Percentiles rank a stretch among this genome's conserved stretches.
Conservation (phyloP, 768 basidiomycete species). For the Phylloporus sp. region DNA sequence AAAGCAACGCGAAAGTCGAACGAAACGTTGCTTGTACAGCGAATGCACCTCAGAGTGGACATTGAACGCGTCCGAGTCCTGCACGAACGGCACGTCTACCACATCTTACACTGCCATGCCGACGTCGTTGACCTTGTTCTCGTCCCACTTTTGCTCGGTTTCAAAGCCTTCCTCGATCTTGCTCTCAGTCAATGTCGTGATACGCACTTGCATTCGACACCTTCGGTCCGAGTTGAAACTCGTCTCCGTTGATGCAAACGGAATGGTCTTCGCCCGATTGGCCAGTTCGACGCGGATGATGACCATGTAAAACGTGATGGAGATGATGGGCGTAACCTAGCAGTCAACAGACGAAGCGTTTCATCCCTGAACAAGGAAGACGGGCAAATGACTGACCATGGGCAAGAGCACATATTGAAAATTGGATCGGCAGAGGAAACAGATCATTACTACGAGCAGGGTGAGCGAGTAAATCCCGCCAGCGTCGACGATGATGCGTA, state of each 20-base stretch:
- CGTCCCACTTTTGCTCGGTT: background rate
- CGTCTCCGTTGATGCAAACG: background rate
- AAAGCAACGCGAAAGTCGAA: background rate
- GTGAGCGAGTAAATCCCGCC: slow-evolving; percentile 37
- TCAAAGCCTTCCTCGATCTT: background rate
- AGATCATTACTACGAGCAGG: slow-evolving; percentile 30
- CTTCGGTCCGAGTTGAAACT: background rate
- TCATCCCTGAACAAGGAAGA: background rate
- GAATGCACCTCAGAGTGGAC: too few species aligned
- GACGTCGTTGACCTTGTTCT: too few species aligned
- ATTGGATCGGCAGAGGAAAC: slow-evolving; percentile 27
- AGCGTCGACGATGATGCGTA: slow-evolving; percentile 35
- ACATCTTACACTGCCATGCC: background rate
- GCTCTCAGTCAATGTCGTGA: background rate
- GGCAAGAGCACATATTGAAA: slow-evolving; percentile 35
- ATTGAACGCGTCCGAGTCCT: too few species aligned
- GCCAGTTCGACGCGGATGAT: slow-evolving; percentile 35
- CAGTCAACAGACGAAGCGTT: background rate
- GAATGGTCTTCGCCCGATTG: background rate
- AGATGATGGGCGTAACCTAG: slow-evolving; percentile 37
- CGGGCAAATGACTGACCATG: slow-evolving; percentile 24
- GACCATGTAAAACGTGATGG: slow-evolving; percentile 42
- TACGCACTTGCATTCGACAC: slow-evolving; percentile 4
- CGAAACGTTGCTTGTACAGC: too few species aligned
- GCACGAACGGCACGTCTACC: background rate